These are phyloP conservation scores for Alternaria sp. DNA, from an alignment of 2,329 filamentous ascomycete species.

Conservation along the genomic window DNA sequence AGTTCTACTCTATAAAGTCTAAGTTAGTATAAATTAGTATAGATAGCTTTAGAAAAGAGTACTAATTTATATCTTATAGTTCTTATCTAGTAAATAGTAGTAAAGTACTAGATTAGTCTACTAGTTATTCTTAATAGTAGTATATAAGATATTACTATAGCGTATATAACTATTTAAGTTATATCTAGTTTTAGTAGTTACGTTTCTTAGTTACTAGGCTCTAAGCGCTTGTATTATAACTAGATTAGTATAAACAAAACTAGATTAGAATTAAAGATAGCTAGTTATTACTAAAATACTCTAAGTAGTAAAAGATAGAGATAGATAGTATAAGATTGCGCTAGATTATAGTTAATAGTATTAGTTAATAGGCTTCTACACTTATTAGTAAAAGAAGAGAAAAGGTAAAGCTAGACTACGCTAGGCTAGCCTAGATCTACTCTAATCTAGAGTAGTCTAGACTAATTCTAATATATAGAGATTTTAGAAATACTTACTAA, in stretches of 20 bases:
- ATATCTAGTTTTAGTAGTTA: background rate
- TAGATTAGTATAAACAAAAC: background rate
- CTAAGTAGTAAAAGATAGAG: background rate
- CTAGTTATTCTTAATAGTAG: background rate
- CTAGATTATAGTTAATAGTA: no score
- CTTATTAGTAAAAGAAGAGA: background rate
- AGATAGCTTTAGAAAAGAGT: no score
- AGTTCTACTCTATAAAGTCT: no score
- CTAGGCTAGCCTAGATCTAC: background rate
- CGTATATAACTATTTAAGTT: background rate
- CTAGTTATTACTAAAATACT: background rate
- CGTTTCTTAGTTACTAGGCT: no score
- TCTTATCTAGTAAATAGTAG: no score
- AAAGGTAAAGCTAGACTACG: background rate
- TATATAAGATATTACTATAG: background rate
- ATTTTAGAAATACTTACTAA: background rate
- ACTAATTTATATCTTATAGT: no score
- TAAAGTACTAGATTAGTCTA: no score
- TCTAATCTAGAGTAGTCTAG: background rate
- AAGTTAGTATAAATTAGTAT: no score
- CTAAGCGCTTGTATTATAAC: background rate
- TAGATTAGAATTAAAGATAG: background rate
- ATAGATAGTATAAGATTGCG: background rate
- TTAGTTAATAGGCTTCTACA: background rate
- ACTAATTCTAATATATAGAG: no score